These are phyloP conservation scores for Meredithiella fracta DNA, from an alignment of 2,329 filamentous ascomycete species.

Conservation along the genomic window DNA sequence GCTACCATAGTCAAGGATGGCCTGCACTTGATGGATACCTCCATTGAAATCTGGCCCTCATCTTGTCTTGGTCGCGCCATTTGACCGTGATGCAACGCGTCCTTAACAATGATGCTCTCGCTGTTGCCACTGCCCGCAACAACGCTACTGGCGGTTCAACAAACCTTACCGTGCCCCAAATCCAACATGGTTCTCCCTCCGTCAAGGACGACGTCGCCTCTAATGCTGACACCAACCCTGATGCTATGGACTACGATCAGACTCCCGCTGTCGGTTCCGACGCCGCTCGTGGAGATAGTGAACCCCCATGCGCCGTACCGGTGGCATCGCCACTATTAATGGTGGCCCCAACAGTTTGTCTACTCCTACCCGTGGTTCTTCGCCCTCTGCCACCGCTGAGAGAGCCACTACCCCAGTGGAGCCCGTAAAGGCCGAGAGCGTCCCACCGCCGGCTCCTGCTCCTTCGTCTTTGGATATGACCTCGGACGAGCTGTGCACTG, in stretches of 20 bases:
- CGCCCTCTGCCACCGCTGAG: conserved; percentile 18
- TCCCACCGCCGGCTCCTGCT: conserved; percentile 16
- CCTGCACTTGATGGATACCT: conserved; percentile 41
- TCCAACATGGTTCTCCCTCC: conserved; percentile 23
- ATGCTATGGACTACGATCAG: conserved; percentile 43
- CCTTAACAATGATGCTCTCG: conserved; percentile 31
- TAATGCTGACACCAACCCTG: conserved; percentile 37
- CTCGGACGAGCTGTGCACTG: conserved; percentile 38
- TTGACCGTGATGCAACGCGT: conserved; percentile 46
- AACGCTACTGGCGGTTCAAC: conserved; percentile 21
- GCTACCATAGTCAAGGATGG: conserved; percentile 41
- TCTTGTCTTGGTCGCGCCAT: conserved; percentile 43
- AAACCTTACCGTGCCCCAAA: conserved; percentile 16
- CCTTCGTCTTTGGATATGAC: conserved; percentile 33
- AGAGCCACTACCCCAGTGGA: conserved; percentile 13
- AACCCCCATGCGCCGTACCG: conserved; percentile 35
- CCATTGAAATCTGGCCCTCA: conserved; percentile 44
- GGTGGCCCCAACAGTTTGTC: conserved; percentile 34
- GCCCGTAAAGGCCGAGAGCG: conserved; percentile 12
- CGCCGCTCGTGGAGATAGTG: conserved; percentile 31
- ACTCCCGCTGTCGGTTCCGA: conserved; percentile 25
- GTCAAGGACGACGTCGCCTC: conserved; percentile 40
- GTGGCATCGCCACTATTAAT: conserved; percentile 43
- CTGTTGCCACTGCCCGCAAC: conserved; percentile 19
- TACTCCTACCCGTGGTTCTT: conserved; percentile 32